Percentiles rank a stretch among this genome's conserved stretches.
Evolutionary conservation across 345 rosid genomes (phyloP).

Genomic region (Lepidium aucheri): DNA sequence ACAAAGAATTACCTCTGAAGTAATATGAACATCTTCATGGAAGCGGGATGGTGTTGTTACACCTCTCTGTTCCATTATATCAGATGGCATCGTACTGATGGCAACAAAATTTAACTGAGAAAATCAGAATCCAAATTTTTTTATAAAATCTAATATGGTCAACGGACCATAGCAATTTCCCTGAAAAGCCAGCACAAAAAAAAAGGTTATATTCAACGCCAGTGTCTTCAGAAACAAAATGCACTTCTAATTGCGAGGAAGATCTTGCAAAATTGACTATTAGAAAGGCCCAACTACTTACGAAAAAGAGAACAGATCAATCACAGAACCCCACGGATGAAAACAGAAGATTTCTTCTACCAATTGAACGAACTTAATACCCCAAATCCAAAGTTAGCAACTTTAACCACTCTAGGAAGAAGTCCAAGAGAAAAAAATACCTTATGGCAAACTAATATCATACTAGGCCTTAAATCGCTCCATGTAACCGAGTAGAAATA

Average conservation of each 20-base stretch:
- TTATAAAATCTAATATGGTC: slow-evolving; percentile 12
- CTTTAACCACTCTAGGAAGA: neutral
- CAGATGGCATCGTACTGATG: slow-evolving; percentile 48
- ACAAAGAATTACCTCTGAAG: slow-evolving; percentile 42
- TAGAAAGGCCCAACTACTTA: neutral
- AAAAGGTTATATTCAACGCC: neutral
- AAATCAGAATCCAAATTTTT: slow-evolving; percentile 6
- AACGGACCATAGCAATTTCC: slow-evolving; percentile 18
- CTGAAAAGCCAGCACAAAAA: slow-evolving; percentile 15
- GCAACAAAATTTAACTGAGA: slow-evolving; percentile 16
- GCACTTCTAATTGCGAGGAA: neutral
- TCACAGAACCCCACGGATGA: neutral
- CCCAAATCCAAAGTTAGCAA: slow-evolving; percentile 12
- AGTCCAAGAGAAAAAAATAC: neutral
- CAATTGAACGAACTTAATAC: neutral
- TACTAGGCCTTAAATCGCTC: neutral
- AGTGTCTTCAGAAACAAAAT: neutral
- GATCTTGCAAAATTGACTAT: neutral
- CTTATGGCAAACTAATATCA: neutral
- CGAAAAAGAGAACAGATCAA: neutral
- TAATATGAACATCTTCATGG: slow-evolving; percentile 35
- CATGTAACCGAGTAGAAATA: neutral
- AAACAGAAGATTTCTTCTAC: neutral
- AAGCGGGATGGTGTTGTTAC: slow-evolving; percentile 29
- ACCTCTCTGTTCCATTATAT: slow-evolving; percentile 52